A percentile compares a stretch with the other conserved stretches of the same genome.
These are phyloP conservation scores for Sporothrix curviconia DNA, from an alignment of 2,329 filamentous ascomycete genomes.

Conservation along the genomic window DNA sequence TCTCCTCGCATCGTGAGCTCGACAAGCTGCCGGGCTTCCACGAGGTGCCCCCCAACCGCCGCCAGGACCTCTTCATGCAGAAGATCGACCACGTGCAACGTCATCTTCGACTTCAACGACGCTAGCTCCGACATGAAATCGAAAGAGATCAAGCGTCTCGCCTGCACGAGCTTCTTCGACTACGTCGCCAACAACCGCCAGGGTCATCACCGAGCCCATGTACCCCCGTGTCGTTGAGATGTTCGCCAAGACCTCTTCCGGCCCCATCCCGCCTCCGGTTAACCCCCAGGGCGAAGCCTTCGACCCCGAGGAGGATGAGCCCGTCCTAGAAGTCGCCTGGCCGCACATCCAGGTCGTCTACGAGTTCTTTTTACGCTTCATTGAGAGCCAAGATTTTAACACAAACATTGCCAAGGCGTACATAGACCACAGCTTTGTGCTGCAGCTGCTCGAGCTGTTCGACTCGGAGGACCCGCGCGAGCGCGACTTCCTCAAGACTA, in stretches of 20 bases:
- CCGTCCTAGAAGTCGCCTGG: slow-evolving; percentile 96
- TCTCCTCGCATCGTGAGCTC: slow-evolving; percentile 91
- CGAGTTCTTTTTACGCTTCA: slow-evolving; percentile 97
- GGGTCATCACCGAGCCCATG: slow-evolving; percentile 98
- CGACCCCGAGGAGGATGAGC: slow-evolving; percentile 96
- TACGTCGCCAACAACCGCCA: slow-evolving; percentile 98
- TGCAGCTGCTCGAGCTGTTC: slow-evolving; percentile 94
- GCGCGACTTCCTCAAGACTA: slow-evolving; percentile 96
- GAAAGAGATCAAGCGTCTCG: slow-evolving; percentile 97
- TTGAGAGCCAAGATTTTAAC: slow-evolving; percentile 99
- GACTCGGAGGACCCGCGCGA: slow-evolving; percentile 97
- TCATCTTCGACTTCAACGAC: slow-evolving; percentile 99
- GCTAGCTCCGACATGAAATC: slow-evolving; percentile 98
- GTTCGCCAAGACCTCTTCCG: slow-evolving; percentile 98
- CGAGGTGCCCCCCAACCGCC: slow-evolving; percentile 87
- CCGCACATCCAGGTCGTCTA: slow-evolving; percentile 99
- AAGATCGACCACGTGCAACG: slow-evolving; percentile 99
- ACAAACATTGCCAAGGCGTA: slow-evolving; percentile 99
- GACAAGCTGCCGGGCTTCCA: slow-evolving; percentile 98
- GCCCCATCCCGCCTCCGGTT: slow-evolving; percentile 92
- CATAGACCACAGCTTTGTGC: slow-evolving; percentile 95
- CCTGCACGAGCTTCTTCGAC: slow-evolving; percentile 93
- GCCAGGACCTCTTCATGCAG: slow-evolving; percentile 98
- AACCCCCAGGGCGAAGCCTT: slow-evolving; percentile 98
- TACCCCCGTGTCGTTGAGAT: slow-evolving; percentile 97